These are phyloP conservation scores for Trichoderma atrobrunneum DNA, from an alignment of 2,329 filamentous ascomycete genomes.

Conservation along the genomic window DNA sequence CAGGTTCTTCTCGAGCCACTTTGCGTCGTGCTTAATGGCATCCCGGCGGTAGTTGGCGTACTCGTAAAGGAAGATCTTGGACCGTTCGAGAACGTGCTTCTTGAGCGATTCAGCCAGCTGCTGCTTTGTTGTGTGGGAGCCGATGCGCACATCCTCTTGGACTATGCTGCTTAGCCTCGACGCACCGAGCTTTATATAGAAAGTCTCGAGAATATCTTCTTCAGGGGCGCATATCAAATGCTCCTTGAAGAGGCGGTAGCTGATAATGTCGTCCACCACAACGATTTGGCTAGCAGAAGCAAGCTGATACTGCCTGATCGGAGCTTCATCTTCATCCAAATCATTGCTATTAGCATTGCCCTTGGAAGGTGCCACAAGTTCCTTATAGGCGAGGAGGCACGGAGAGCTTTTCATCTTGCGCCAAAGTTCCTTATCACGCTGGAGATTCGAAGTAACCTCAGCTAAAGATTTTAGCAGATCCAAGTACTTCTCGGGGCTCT, in stretches of 20 bases:
- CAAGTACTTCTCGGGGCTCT: constrained; percentile 81
- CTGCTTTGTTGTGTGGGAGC: constrained; percentile 64
- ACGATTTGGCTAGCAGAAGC: constrained; percentile 70
- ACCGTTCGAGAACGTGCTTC: constrained; percentile 81
- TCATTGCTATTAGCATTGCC: constrained; percentile 42
- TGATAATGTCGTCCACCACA: constrained; percentile 83
- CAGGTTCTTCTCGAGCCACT: constrained; percentile 87
- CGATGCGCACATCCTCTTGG: constrained; percentile 73
- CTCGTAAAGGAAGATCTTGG: constrained; percentile 84
- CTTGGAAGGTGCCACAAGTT: constrained; percentile 53
- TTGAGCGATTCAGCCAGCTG: constrained; percentile 65
- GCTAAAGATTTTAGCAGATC: constrained; percentile 77
- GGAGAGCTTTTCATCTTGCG: constrained; percentile 69
- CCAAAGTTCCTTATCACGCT: constrained; percentile 75
- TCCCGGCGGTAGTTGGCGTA: constrained; percentile 67
- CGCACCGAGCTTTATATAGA: constrained; percentile 80
- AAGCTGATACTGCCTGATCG: constrained; percentile 76
- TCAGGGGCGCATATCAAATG: constrained; percentile 82
- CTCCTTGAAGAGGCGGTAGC: constrained; percentile 84
- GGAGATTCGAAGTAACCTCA: constrained; percentile 66
- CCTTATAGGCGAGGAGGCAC: constrained; percentile 81
- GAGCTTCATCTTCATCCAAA: constrained; percentile 60
- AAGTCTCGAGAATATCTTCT: constrained; percentile 79
- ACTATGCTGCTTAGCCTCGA: constrained; percentile 73
- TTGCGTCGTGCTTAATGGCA: constrained; percentile 78